Evolutionary conservation across 306 rosid species (phyloP).

Genomic region (Sechiopsis laciniata): DNA sequence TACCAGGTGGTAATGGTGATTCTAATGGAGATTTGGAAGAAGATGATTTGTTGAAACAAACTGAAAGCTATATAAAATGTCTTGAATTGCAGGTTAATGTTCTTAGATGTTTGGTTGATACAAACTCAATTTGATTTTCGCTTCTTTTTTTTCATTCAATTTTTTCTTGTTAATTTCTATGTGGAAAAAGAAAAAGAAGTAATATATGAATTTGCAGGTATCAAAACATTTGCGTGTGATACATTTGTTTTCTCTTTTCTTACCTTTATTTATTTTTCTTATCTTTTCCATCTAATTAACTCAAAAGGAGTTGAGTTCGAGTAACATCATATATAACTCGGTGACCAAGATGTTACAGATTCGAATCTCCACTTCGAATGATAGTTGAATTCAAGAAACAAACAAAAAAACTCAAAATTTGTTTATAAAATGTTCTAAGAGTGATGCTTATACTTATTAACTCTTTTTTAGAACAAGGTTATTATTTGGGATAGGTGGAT

Average conservation of each 20-base stretch:
- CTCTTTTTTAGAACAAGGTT: no score
- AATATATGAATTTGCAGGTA: not conserved
- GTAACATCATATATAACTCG: no score
- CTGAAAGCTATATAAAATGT: conserved; percentile 52
- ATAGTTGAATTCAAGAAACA: no score
- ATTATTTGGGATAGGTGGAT: not conserved
- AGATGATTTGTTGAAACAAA: conserved; percentile 39
- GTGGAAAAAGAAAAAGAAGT: not conserved
- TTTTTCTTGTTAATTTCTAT: not conserved
- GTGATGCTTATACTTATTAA: not conserved
- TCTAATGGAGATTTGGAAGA: conserved; percentile 33
- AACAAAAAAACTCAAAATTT: not conserved
- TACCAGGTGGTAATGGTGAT: conserved; percentile 53
- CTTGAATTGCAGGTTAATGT: conserved; percentile 61
- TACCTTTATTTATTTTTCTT: not conserved
- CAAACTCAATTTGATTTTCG: conserved; percentile 12
- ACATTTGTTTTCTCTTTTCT: no score
- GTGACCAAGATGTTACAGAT: no score
- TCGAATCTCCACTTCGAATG: no score
- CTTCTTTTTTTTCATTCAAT: not conserved
- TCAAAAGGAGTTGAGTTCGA: not conserved
- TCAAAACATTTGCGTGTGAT: no score
- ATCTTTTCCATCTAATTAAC: not conserved
- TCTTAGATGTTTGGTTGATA: conserved; percentile 45
- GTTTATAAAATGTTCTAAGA: not conserved